Base-by-base conservation (phyloP, 1,284 basidiomycete genomes). In the Papiliotrema fonsecae region DNA sequence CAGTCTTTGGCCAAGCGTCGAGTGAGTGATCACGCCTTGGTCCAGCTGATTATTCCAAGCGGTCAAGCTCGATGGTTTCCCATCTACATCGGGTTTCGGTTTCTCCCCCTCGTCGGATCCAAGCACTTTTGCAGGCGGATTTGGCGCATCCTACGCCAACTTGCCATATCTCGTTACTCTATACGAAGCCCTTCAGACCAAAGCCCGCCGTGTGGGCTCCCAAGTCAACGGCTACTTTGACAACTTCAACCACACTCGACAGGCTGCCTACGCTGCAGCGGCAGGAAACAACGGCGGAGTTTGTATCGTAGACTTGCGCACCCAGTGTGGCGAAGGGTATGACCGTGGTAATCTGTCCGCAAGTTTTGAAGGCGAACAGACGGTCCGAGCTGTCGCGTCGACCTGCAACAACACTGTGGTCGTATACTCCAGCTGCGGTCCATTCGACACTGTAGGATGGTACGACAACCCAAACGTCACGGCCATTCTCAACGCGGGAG, bases 401-500 rank as follows among this genome's bases (percentile, higher is more conserved):
- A 19, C n/a, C 10, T 55, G 53, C 34, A 39, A 48, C 38, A 39
- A 48, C 37, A 49, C 59, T 32, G 52, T 56, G 37, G 50, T 52
- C 24, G 34, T 55, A 22, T 52, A 52, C 44, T 43, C 39, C 25
- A 19, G 44, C 16, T 52, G 50, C 28, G 56, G 53, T 2, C 50
- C 56, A 1, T 52, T 58, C 47, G 50, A 52, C 24, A 35, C 27
- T 2, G 41, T 43, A 76, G 77, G 22, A 76, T 83, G 54, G 72
- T 51, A 52, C 37, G 54, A 64, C 25, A 56, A 67, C 50, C 53
- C 54, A 7, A 67, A 78, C 28, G 84, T 84, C 2, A 76, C 81
- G 19, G 78, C 80, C 11, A 77, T 88, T 50, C 74, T 89, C 10
- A 83, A 87, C 51, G 77, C 83, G 2, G 87, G 85, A 82, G 87